Conservation (phyloP, 2,329 filamentous ascomycete genomes). For the Sphaerulina populicola region DNA sequence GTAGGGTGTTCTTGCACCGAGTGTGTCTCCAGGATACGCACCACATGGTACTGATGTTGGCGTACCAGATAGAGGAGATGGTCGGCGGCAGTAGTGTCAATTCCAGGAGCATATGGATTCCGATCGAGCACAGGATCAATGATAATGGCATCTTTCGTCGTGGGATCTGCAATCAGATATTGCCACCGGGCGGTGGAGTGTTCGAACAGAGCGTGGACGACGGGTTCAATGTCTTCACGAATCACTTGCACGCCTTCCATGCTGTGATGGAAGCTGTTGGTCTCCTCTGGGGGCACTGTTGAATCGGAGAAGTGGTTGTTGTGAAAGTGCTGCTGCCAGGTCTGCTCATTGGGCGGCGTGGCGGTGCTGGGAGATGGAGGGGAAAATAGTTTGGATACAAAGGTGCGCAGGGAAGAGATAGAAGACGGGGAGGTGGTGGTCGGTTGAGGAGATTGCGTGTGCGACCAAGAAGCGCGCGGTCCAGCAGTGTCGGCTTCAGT, state of each 20-base stretch:
- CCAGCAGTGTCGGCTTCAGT: not conserved
- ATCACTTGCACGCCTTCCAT: constrained; percentile 8
- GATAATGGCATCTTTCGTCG: constrained; percentile 44
- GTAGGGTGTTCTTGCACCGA: constrained; percentile 55
- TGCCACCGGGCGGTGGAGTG: constrained; percentile 49
- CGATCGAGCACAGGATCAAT: constrained; percentile 56
- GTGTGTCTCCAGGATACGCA: constrained; percentile 54
- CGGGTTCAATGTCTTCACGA: constrained; percentile 19
- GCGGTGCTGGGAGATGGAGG: not conserved
- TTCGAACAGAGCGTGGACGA: constrained; percentile 33
- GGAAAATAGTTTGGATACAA: not conserved
- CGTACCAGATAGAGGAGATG: constrained; percentile 40
- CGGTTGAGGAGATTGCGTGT: constrained; percentile 7
- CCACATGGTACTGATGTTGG: constrained; percentile 43
- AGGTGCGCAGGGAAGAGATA: constrained; percentile 1
- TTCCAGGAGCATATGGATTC: constrained; percentile 31
- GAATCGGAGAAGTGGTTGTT: not conserved
- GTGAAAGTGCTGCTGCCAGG: not conserved
- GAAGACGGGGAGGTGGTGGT: too few species aligned
- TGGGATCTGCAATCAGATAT: constrained; percentile 51
- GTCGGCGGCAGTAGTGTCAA: constrained; percentile 49
- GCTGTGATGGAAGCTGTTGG: not conserved
- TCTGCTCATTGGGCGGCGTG: not conserved
- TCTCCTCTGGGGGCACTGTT: not conserved
- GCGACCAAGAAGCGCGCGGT: constrained; percentile 4